Conservation (phyloP, 805 yeast genomes). For the Cyberlindnera bimundalis region DNA sequence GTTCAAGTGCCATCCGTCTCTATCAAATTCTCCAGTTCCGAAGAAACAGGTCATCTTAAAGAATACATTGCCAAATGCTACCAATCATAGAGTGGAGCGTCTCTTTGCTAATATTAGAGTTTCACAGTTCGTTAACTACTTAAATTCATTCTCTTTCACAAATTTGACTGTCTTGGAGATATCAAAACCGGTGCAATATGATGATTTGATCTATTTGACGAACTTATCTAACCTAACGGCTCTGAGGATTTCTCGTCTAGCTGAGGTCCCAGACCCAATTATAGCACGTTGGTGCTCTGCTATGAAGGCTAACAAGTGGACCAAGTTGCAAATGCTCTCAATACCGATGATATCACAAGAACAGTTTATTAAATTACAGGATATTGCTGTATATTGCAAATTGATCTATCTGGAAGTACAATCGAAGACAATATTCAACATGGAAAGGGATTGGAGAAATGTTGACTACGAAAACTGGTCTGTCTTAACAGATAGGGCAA, state of each 20-base stretch:
- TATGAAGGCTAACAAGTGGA: conserved; percentile 24
- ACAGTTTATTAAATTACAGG: conserved; percentile 21
- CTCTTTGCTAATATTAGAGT: conserved; percentile 27
- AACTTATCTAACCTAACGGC: conserved; percentile 20
- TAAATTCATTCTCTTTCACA: conserved; percentile 15
- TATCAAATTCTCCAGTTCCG: conserved; percentile 12
- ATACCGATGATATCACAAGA: conserved; percentile 19
- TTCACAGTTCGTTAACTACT: conserved; percentile 12
- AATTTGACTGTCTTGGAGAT: conserved; percentile 22
- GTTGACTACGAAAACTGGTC: conserved; percentile 22
- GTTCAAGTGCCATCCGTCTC: conserved; percentile 19
- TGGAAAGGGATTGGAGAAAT: conserved; percentile 17
- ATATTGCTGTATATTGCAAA: conserved; percentile 11
- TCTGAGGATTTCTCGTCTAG: conserved; percentile 14
- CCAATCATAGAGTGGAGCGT: conserved; percentile 35
- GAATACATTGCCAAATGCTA: conserved; percentile 21
- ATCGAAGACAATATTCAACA: conserved; percentile 10
- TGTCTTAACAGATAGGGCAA: conserved; percentile 1
- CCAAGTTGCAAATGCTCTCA: conserved; percentile 20
- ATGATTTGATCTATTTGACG: conserved; percentile 20
- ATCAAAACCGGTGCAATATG: conserved; percentile 12
- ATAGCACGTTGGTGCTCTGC: conserved; percentile 24
- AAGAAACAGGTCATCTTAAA: conserved; percentile 15
- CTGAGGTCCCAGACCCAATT: conserved; percentile 18
- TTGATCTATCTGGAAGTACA: conserved; percentile 22